Percentiles rank a stretch among this genome's conserved stretches.
Conservation (phyloP, 306 rosid genomes). For the Trifolium pratense region DNA sequence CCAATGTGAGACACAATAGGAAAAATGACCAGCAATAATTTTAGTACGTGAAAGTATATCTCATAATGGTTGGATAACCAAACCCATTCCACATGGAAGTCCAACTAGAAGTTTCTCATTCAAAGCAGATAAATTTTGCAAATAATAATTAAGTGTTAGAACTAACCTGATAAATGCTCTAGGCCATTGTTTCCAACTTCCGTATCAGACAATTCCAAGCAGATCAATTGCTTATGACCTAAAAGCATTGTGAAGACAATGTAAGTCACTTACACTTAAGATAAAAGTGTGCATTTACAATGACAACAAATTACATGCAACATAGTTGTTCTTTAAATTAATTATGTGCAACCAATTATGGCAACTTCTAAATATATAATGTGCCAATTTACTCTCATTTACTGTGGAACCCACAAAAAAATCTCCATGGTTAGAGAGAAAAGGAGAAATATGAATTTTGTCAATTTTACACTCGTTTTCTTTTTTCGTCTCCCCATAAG, state of each 20-base stretch:
- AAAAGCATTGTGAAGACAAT: conserved; percentile 42
- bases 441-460: neutral
- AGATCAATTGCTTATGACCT: conserved; percentile 76
- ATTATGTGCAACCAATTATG: conserved; percentile 18
- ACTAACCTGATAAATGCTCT: conserved; percentile 82
- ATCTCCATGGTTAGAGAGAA: neutral
- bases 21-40: conserved; percentile 20
- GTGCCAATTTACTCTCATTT: neutral
- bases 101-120: conserved; percentile 9
- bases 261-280: conserved; percentile 28
- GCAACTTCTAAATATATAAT: conserved; percentile 9
- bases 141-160: conserved; percentile 16
- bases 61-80: conserved; percentile 2
- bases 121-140: conserved; percentile 6
- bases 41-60: conserved; percentile 6
- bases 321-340: conserved; percentile 23
- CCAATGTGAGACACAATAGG: conserved; percentile 8
- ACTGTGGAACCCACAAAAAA: neutral
- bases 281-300: conserved; percentile 32
- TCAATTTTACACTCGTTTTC: neutral
- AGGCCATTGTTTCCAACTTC: conserved; percentile 86
- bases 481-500: neutral
- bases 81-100: conserved; percentile 8
- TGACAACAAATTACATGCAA: conserved; percentile 36
- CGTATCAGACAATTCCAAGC: conserved; percentile 93